Base-by-base conservation (phyloP, 768 basidiomycete species). In the Zangia roseola region DNA sequence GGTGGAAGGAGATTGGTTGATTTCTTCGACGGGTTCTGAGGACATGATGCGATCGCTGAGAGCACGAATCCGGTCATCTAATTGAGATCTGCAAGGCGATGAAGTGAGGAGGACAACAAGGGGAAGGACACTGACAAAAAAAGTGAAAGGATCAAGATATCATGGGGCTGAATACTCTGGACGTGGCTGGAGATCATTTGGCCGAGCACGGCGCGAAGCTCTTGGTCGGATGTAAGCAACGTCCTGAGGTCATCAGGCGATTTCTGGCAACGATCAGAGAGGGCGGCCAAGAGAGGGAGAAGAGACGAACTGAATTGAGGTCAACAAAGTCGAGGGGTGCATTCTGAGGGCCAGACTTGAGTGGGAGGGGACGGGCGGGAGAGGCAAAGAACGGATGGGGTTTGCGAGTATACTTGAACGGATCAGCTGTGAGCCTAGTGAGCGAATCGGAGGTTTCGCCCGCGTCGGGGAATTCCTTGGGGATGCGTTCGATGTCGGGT, bases 111-210 rank as follows among this genome's bases (percentile, higher is more conserved):
- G 9, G 25, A 12, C 19, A 35, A 28, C 5, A 16, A 14, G 0
- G 10, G 8, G 23, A 21, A 38, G 4, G 26, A 21, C 0, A 56
- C 66, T 23, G 47, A 80, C 80, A 70, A 67, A 47, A 72, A 65
- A 3, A 58, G 56, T 24, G 78, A 72, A n/a, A 79, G 65, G 2
- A 69, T 44, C 7, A 70, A 50, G 16, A 79, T 65, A 33, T 82
- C 80, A 12, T 54, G 52, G 17, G 47, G 42, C 8, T 50, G 49
- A 5, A 50, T 38, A 28, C 53, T 57, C 17, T 62, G 38, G 54
- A 69, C 34, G 36, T 64, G 62, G 3, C 61, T 51, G 7, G 55
- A 50, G 17, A 72, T 64, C 39, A 59, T 31, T 14, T 60, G 49
- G 28, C 55, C 62, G 37, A 66, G 47, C 17, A 56, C 33, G 24